A percentile compares a stretch with the other conserved stretches of the same genome.
phyloP scores from a whole-genome alignment of 768 basidiomycete genomes.

The Macrolepiota fuliginosa region DNA sequence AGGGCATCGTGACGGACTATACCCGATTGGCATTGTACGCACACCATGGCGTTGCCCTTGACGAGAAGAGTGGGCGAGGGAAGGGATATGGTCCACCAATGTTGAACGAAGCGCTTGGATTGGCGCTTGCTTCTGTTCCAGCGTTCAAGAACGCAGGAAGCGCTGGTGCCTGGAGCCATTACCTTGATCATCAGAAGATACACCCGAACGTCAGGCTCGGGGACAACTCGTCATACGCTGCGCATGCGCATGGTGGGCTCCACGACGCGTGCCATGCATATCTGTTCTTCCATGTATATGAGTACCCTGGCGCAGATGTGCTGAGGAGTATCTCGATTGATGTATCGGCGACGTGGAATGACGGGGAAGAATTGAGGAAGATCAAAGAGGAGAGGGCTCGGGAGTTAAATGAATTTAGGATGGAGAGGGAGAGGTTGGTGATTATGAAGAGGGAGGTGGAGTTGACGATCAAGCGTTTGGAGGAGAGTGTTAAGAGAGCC shows the following conservation, averaged over 20 bases:
- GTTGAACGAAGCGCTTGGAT: constrained; percentile 9
- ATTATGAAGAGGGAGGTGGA: constrained; percentile 8
- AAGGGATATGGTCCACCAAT: constrained; percentile 9
- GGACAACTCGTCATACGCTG: not conserved
- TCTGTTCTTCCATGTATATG: constrained; percentile 13
- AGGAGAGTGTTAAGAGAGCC: not conserved
- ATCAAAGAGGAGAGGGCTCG: constrained; percentile 1
- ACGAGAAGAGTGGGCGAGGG: not conserved
- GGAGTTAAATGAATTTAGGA: not conserved
- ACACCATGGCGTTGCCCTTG: not conserved
- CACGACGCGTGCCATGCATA: constrained; percentile 1
- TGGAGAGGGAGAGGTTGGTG: constrained; percentile 6
- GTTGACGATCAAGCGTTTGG: not conserved
- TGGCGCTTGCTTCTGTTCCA: constrained; percentile 4
- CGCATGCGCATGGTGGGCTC: not conserved
- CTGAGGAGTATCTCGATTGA: constrained; percentile 11
- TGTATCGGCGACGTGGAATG: constrained; percentile 10
- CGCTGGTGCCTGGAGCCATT: constrained; percentile 7
- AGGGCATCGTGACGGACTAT: constrained; percentile 9
- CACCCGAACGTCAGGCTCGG: constrained; percentile 5
- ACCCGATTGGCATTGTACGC: constrained; percentile 4
- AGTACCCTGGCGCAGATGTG: constrained; percentile 5
- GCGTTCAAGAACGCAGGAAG: constrained; percentile 4
- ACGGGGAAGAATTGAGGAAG: not conserved
- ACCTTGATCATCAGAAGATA: constrained; percentile 8